Evolutionary conservation across 352 stramenopile genomes (phyloP).

Genomic region (Halophytophthora batemanensis): DNA sequence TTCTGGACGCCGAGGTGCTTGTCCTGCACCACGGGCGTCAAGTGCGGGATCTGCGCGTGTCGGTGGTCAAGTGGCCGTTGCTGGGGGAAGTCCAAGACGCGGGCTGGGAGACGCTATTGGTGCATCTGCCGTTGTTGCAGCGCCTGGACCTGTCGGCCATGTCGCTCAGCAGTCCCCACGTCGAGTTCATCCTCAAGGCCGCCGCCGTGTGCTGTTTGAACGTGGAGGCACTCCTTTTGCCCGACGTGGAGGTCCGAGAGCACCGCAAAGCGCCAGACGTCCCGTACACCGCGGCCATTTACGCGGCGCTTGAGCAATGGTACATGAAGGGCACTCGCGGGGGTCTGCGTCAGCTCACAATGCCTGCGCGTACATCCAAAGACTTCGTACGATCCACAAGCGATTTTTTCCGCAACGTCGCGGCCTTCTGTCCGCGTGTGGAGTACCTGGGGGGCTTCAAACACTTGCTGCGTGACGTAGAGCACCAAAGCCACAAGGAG

Average conservation of each 20-base stretch:
- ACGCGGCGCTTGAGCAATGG: conserved; percentile 13
- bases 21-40: conserved; percentile 4
- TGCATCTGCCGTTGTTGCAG: conserved; percentile 4
- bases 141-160: conserved; percentile 12
- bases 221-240: conserved; percentile 10
- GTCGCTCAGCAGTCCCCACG: conserved; percentile 4
- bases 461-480: conserved; percentile 15
- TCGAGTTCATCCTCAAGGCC: conserved; percentile 3
- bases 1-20: background rate
- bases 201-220: conserved; percentile 4
- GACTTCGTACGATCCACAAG: background rate
- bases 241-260: conserved; percentile 16
- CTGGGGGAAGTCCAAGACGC: conserved; percentile 8
- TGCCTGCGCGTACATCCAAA: conserved; percentile 1
- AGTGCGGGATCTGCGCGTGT: conserved; percentile 14
- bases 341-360: conserved; percentile 14
- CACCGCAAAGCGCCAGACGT: background rate
- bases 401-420: conserved; percentile 12
- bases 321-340: background rate
- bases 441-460: conserved; percentile 18
- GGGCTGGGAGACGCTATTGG: conserved; percentile 6
- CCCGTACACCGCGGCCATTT: conserved; percentile 9
- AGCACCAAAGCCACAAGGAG: conserved; percentile 11
- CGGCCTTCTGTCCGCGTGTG: conserved; percentile 10
- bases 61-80: conserved; percentile 7